Evolutionary conservation across 176 grass and related monocot species (phyloP), one percentile per base, ranked within the genome.

Genomic region (Paspalum vaginatum): DNA sequence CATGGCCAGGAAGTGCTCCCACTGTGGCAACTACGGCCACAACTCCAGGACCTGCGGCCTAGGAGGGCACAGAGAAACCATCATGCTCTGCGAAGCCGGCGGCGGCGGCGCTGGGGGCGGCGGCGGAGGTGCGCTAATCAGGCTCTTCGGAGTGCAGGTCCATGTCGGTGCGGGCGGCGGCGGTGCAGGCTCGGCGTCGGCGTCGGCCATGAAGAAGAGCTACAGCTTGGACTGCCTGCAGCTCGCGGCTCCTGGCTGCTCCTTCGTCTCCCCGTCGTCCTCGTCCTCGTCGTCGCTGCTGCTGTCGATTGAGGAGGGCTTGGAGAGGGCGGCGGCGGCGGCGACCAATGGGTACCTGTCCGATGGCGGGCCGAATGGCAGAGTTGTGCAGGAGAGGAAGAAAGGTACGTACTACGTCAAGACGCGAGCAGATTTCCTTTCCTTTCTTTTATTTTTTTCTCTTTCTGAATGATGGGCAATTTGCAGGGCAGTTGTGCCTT

Each of bases 61-160:
- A 3, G 89, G 48, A 57, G n/a, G n/a, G n/a, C 60, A 65, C 21
- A 70, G 70, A 72, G 84, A 88, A 41, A 14, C 1, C 32, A 24
- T 1, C 68, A 86, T 85, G 83, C 72, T 82, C 65, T 82, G 66
- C 43, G 72, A 82, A 4, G 83, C 51, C 46, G 65, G 72, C 61
- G 24, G 9, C 27, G 7, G 12, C 3, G 38, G 42, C 0, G n/a
- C n/a, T n/a, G 17, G 41, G 0, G 4, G 13, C 0, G 25, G 17
- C 20, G 26, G 39, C 8, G 39, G 61, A 8, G 22, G 25, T 20
- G 50, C 49, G 48, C 10, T 2, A 11, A 11, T 98, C 47, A 87
- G 84, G 82, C 84, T 98, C 32, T 98, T 98, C 63, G 96, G 96
- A 27, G 92, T 98, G 88, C 92, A 95, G 89, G 84, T 98, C 49